Base-by-base conservation (phyloP, 768 basidiomycete genomes). In the Russula virescens region DNA sequence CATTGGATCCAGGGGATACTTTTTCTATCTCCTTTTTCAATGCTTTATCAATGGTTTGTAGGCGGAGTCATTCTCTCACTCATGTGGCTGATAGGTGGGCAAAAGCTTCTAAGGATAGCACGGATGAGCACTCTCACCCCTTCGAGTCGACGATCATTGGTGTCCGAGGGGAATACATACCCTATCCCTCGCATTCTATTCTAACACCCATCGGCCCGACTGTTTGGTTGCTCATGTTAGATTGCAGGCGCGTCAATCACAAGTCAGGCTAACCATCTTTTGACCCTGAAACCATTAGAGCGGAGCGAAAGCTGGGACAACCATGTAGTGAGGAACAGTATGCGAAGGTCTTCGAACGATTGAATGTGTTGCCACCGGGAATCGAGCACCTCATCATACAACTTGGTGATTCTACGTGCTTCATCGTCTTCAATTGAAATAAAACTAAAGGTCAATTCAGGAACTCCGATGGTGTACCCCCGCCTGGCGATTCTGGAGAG, bases 21-120 rank as follows among this genome's bases (percentile, higher is more conserved):
- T 95, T 73, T 95, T 86, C 78, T 99, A 86, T 76, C 78, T 96
- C 25, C n/a, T 79, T 99, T n/a, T n/a, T n/a, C n/a, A n/a, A n/a
- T n/a, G n/a, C n/a, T n/a, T n/a, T n/a, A n/a, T n/a, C n/a, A n/a
- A 1, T 98, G 83, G 90, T 89, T 68, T 57, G 81, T 55, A 21
- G 52, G 65, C 47, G n/a, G 58, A 10, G 18, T 58, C 56, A 54
- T 46, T 49, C 61, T 38, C 63, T 51, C 28, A 31, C n/a, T n/a
- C 31, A 31, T 26, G 38, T 70, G 31, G 14, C 51, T 58, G 34
- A 63, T 10, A 31, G 51, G n/a, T 18, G 14, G 26, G 5, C 40
- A n/a, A 58, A 62, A 87, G 90, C 85, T 63, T 83, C 82, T 1
- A 58, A 89, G n/a, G 96, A 98, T 70, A 94, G 94, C 5, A 73